Conservation (phyloP, 352 stramenopile species). For the Phytophthora citrophthora region DNA sequence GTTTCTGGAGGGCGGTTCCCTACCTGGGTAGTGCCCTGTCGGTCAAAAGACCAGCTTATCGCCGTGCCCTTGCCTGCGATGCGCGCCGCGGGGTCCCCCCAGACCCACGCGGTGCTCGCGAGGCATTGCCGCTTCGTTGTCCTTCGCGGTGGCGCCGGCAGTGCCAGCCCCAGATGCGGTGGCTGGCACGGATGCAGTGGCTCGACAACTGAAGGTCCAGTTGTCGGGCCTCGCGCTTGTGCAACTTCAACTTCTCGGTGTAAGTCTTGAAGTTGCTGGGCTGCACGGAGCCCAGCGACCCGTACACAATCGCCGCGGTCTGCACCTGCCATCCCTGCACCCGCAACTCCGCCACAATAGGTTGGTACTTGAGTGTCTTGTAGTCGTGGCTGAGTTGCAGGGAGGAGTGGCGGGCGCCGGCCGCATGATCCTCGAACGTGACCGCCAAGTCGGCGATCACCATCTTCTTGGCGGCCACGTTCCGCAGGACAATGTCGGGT, state of each 20-base stretch:
- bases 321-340: conserved; percentile 10
- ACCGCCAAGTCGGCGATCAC: not conserved
- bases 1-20: too few species aligned
- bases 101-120: not conserved
- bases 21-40: too few species aligned
- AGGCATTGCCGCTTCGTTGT: not conserved
- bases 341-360: too few species aligned
- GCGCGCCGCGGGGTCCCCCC: conserved; percentile 6
- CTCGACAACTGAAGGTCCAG: conserved; percentile 6
- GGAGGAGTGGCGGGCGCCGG: too few species aligned
- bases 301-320: conserved; percentile 12
- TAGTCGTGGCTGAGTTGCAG: not conserved
- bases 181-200: conserved; percentile 5
- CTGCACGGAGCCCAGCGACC: conserved; percentile 7
- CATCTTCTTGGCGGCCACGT: not conserved
- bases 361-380: not conserved
- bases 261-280: not conserved
- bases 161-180: conserved; percentile 11
- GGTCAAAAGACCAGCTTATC: too few species aligned
- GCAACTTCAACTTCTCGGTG: conserved; percentile 5
- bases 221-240: conserved; percentile 2
- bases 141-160: conserved; percentile 8
- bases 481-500: conserved; percentile 8
- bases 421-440: not conserved
- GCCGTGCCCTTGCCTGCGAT: too few species aligned